Base-by-base conservation (phyloP, 805 yeast genomes). In the Wickerhamomyces sydowiorum region DNA sequence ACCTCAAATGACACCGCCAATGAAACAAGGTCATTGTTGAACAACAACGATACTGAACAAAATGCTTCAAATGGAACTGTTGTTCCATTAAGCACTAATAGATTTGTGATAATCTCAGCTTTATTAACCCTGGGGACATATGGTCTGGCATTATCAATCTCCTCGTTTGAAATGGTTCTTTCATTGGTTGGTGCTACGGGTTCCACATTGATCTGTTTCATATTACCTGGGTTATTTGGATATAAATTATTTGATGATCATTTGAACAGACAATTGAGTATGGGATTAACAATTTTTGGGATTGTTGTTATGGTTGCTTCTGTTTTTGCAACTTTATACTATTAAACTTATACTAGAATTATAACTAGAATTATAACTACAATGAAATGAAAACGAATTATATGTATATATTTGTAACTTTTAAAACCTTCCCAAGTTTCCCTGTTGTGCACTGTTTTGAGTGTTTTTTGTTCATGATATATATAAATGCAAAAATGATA, bases 131-230 rank as follows among this genome's bases (percentile, higher is more conserved):
- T 69, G 0, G 47, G 59, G 3, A 72, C 83, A 1, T 85, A 82
- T 53, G 44, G 70, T 0, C 60, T 78, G 14, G 87, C 95, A 0
- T 59, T 79, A 1, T 60, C 76, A 9, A 73, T 85, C 9, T 65
- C 70, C 1, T 81, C 87, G 0, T 77, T 85, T 54, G 90, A 83
- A 40, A 70, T 75, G 28, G 84, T 85, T 4, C 61, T 85, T 37
- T 78, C 91, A 1, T 64, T 85, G 40, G 89, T 85, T 9, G 95
- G 95, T 4, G 83, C 90, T 5, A 85, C 93, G 0, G 95, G 95
- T 0, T 85, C 90, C 5, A 86, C 90, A 0, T 69, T 87, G 21
- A 85, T 85, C 39, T 79, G 88, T 20, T 85, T 84, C 59, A 82
- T 83, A 9, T 66, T 85, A 34, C 95, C 95, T 0, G 93, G 95